Evolutionary conservation across 495 filamentous ascomycete genomes (phyloP), one percentile per base, ranked within the genome.

Genomic region (Lophiostoma macrostomum): DNA sequence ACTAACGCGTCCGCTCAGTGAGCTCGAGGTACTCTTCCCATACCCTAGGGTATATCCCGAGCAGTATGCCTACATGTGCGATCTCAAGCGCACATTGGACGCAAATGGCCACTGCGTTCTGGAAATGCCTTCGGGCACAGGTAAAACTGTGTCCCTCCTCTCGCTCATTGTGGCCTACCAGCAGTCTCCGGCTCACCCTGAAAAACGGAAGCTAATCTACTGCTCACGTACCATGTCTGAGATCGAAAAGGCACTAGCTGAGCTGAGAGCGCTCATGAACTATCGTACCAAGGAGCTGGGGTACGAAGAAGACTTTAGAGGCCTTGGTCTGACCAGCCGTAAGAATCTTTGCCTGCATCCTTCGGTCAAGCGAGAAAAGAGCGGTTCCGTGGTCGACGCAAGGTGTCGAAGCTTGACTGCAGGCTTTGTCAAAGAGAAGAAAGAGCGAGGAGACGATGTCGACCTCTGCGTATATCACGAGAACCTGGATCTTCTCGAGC

Each of bases 61-160:
- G 67, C 90, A 96, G 85, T 95, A 95, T 94, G 90, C 81, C 58
- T 98, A 98, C 73, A 99, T 99, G 93, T 91, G 87, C 63, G 94
- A 96, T 75, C 80, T 99, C 70, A 99, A 99, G 70, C 86, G 84
- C 68, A 96, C 91, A 23, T 85, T 99, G 65, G 93, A 97, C 77
- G 87, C 83, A 23, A 86, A 86, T 50, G 94, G 94, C 53, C 89
- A 97, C 73, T 94, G 90, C 71, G 91, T 99, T n/a, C 74, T 99
- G 65, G 93, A 99, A 73, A 99, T 99, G 93, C 93, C 93, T 74
- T 99, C 93, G 47, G 93, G 93, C n/a, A 99, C 93, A 23, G 93
- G 93, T 41, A 99, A 99, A 75, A 99, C 93, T 0, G 87, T 99
- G 18, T 95, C 93, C 1, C 76, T 99, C 0, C 76, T 99, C 20